A percentile compares a stretch with the other conserved stretches of the same genome.
These are phyloP conservation scores for Leishmania tropica DNA, from an alignment of 208 protist species.

Conservation along the genomic window DNA sequence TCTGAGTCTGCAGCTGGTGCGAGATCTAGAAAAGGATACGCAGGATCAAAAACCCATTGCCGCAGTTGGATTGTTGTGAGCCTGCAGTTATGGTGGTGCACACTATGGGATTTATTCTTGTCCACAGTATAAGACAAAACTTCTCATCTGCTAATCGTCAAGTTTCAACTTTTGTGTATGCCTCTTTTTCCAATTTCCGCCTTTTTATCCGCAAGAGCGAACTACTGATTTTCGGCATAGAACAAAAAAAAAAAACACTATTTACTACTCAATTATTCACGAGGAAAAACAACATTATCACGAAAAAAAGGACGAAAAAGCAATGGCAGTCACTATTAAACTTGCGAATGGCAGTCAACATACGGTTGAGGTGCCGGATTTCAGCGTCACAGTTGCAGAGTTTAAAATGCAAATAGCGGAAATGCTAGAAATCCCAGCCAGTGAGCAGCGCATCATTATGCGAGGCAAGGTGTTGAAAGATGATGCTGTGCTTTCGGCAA, in stretches of 20 bases:
- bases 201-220: not conserved
- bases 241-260: not conserved
- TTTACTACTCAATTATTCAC: not conserved
- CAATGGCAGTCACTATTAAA: conserved; percentile 64
- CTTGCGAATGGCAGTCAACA: conserved; percentile 79
- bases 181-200: not conserved
- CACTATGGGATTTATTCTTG: not conserved
- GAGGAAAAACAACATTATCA: not conserved
- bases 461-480: conserved; percentile 90
- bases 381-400: conserved; percentile 67
- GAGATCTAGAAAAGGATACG: too few relatives aligned
- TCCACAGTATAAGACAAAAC: not conserved
- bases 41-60: not conserved
- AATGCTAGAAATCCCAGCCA: conserved; percentile 66
- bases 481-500: conserved; percentile 61
- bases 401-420: conserved; percentile 65
- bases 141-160: not conserved
- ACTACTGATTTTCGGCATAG: not conserved
- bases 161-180: not conserved
- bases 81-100: not conserved
- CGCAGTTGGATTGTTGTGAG: not conserved
- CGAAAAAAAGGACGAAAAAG: not conserved
- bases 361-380: conserved; percentile 69
- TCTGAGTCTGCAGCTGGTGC: too few relatives aligned
- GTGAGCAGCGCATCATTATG: conserved; percentile 85